Evolutionary conservation across 208 protist genomes (phyloP).

Genomic region (Trichomonas tenax): DNA sequence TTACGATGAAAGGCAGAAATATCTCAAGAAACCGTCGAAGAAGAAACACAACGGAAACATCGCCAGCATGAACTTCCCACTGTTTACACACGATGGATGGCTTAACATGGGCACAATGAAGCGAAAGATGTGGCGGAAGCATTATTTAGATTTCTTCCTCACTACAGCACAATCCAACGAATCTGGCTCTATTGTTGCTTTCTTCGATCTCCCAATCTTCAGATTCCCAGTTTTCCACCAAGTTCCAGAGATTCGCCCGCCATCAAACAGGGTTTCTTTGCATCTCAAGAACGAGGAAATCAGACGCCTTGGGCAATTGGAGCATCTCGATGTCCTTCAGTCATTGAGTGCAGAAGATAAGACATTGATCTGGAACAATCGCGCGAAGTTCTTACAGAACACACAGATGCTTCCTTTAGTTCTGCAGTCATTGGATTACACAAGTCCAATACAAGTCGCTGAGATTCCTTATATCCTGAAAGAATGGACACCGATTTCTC

Average conservation of each 20-base stretch:
- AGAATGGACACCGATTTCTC: background rate
- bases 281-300: background rate
- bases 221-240: background rate
- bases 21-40: background rate
- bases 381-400: background rate
- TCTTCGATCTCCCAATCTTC: background rate
- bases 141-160: background rate
- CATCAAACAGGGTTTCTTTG: too few relatives aligned
- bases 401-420: background rate
- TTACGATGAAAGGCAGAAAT: background rate
- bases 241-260: too few relatives aligned
- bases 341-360: background rate
- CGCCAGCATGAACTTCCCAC: background rate
- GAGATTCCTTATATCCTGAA: background rate
- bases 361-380: background rate
- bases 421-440: background rate
- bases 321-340: background rate
- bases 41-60: background rate
- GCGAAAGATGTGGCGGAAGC: background rate
- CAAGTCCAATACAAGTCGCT: background rate
- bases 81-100: background rate
- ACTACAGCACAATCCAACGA: background rate
- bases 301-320: background rate
- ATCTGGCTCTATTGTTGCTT: background rate
- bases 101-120: background rate